Conservation (phyloP, 768 basidiomycete genomes). For the Suillus decipiens region DNA sequence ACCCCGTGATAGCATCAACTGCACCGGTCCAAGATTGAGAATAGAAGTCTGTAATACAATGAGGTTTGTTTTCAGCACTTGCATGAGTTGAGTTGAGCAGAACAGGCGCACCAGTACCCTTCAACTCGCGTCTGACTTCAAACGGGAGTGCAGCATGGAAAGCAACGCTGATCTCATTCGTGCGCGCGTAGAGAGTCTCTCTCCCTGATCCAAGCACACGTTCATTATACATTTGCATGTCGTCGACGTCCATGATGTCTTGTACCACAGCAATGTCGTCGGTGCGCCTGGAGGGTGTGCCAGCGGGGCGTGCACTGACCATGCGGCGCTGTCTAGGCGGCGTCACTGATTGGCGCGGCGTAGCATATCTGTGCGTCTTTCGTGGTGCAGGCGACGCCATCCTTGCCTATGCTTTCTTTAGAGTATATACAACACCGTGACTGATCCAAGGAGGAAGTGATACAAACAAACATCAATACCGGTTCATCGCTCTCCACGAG, state of each 20-base stretch:
- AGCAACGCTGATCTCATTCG: constrained; percentile 64
- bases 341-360: constrained; percentile 26
- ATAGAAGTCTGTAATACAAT: constrained; percentile 56
- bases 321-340: constrained; percentile 29
- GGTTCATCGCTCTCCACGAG: constrained; percentile 3
- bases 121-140: constrained; percentile 73
- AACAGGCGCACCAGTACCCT: constrained; percentile 53
- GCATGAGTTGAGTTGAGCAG: constrained; percentile 2
- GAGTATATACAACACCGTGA: no score
- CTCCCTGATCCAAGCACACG: constrained; percentile 26
- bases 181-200: constrained; percentile 60
- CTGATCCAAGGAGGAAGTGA: no score
- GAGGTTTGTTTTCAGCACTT: background rate
- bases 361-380: constrained; percentile 41
- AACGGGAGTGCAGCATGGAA: constrained; percentile 72
- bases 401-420: background rate
- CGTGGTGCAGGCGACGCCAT: constrained; percentile 58
- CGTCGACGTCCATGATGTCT: constrained; percentile 72
- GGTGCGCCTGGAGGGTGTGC: constrained; percentile 23
- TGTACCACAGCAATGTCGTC: constrained; percentile 44
- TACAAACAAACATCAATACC: constrained; percentile 5
- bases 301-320: constrained; percentile 24
- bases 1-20: constrained; percentile 72
- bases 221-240: constrained; percentile 42
- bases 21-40: constrained; percentile 67